Evolutionary conservation across 2,329 filamentous ascomycete genomes (phyloP).

Genomic region (Magnaporthiopsis rhizophila): DNA sequence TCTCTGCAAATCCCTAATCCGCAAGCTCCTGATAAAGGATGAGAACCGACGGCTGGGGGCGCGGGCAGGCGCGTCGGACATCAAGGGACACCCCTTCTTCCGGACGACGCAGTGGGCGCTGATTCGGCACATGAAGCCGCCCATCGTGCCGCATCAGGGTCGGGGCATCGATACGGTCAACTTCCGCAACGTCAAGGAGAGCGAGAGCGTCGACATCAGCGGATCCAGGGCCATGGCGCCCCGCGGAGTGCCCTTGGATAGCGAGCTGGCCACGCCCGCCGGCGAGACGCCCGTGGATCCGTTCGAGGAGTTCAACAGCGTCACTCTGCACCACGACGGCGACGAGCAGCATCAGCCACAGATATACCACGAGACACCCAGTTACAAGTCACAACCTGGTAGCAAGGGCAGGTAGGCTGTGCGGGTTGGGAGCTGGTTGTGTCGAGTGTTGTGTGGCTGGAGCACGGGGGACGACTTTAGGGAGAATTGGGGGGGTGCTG

Average conservation of each 20-base stretch:
- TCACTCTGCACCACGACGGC: constrained; percentile 93
- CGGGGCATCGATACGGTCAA: constrained; percentile 90
- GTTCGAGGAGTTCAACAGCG: constrained; percentile 98
- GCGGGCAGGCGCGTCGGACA: constrained; percentile 89
- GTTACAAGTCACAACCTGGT: background rate
- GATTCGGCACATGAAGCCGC: constrained; percentile 94
- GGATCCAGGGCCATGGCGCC: constrained; percentile 44
- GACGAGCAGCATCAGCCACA: constrained; percentile 47
- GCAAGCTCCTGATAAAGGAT: constrained; percentile 96
- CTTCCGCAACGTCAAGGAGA: constrained; percentile 97
- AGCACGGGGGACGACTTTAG: background rate
- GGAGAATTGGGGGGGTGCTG: background rate
- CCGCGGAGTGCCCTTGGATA: constrained; percentile 81
- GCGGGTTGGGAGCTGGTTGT: no score
- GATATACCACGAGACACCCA: constrained; percentile 4
- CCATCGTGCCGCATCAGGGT: constrained; percentile 88
- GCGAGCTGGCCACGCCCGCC: constrained; percentile 75
- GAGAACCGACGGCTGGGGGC: constrained; percentile 90
- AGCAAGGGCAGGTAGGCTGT: background rate
- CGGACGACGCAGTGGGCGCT: constrained; percentile 92
- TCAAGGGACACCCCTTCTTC: constrained; percentile 96
- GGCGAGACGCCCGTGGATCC: constrained; percentile 67
- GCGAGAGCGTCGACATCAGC: constrained; percentile 82
- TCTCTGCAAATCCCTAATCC: constrained; percentile 91
- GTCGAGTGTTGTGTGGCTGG: background rate